Percentiles rank a stretch among this genome's conserved stretches.
phyloP scores from a whole-genome alignment of 495 filamentous ascomycete species.

The Penicillium pancosmium region DNA sequence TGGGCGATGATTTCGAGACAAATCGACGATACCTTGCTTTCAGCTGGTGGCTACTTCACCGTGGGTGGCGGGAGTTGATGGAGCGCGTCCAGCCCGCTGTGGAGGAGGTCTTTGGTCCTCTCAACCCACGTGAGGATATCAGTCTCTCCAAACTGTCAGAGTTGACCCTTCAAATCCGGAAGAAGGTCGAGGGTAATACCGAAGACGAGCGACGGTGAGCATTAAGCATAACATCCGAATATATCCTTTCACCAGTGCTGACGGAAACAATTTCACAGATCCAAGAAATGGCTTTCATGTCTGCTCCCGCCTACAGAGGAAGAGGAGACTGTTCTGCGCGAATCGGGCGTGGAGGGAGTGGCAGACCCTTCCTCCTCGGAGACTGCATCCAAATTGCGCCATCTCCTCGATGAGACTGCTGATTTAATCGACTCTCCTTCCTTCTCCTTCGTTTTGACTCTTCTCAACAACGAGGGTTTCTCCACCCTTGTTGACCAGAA shows the following conservation, averaged over 20 bases:
- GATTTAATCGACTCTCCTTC: constrained; percentile 93
- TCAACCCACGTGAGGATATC: constrained; percentile 88
- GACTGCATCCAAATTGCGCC: constrained; percentile 65
- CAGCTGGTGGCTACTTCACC: constrained; percentile 96
- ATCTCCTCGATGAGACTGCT: constrained; percentile 92
- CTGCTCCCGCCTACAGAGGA: constrained; percentile 77
- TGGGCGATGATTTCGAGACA: constrained; percentile 90
- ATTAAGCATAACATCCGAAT: not conserved
- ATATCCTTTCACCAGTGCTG: not conserved
- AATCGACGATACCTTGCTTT: constrained; percentile 94
- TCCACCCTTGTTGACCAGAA: constrained; percentile 78
- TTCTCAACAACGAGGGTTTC: constrained; percentile 86
- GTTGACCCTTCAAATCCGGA: constrained; percentile 76
- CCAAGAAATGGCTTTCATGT: constrained; percentile 76
- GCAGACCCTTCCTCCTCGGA: constrained; percentile 44
- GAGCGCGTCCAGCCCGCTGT: constrained; percentile 77
- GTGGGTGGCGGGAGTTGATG: constrained; percentile 82
- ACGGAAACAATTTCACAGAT: constrained; percentile 24
- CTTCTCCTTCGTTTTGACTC: constrained; percentile 79
- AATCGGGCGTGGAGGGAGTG: constrained; percentile 74
- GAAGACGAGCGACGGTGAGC: constrained; percentile 65
- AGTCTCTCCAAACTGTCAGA: constrained; percentile 75
- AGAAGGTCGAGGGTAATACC: constrained; percentile 77
- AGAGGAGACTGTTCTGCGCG: constrained; percentile 78
- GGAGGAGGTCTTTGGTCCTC: constrained; percentile 78